Conservation (phyloP, 805 yeast species). For the Suhomyces kilbournensis region DNA sequence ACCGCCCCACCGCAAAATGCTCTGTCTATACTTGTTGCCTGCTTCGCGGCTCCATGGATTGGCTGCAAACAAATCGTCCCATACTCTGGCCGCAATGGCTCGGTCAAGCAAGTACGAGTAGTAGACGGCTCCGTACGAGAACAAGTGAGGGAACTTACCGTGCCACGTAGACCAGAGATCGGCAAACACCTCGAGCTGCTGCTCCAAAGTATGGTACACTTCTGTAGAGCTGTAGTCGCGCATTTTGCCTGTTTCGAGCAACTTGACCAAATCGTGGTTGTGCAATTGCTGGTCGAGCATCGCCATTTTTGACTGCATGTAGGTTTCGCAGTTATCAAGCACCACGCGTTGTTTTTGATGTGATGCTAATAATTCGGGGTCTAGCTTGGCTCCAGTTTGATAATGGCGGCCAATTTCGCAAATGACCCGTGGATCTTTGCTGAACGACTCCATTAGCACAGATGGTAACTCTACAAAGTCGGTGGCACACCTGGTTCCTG, state of each 20-base stretch:
- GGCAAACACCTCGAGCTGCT: conserved; percentile 56
- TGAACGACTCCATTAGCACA: conserved; percentile 92
- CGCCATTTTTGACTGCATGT: conserved; percentile 88
- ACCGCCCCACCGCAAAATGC: conserved; percentile 91
- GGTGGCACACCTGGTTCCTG: conserved; percentile 93
- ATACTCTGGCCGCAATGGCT: conserved; percentile 84
- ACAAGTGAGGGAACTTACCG: conserved; percentile 89
- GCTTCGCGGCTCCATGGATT: conserved; percentile 69
- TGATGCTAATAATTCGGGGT: conserved; percentile 46
- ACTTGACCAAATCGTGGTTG: conserved; percentile 16
- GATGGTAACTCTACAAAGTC: conserved; percentile 97
- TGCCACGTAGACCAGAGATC: conserved; percentile 82
- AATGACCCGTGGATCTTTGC: conserved; percentile 75
- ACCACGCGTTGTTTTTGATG: conserved; percentile 51
- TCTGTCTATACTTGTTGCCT: conserved; percentile 72
- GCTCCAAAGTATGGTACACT: conserved; percentile 66
- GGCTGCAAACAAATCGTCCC: conserved; percentile 65
- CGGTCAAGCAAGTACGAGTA: conserved; percentile 89
- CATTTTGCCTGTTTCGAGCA: conserved; percentile 5
- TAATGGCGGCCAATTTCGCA: conserved; percentile 69
- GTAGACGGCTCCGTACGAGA: conserved; percentile 91
- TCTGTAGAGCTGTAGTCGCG: conserved; percentile 52
- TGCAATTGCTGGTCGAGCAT: conserved; percentile 81
- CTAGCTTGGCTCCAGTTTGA: conserved; percentile 60
- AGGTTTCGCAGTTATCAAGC: conserved; percentile 69